Base-by-base conservation (phyloP, 768 basidiomycete species). In the Piloderma croceum region DNA sequence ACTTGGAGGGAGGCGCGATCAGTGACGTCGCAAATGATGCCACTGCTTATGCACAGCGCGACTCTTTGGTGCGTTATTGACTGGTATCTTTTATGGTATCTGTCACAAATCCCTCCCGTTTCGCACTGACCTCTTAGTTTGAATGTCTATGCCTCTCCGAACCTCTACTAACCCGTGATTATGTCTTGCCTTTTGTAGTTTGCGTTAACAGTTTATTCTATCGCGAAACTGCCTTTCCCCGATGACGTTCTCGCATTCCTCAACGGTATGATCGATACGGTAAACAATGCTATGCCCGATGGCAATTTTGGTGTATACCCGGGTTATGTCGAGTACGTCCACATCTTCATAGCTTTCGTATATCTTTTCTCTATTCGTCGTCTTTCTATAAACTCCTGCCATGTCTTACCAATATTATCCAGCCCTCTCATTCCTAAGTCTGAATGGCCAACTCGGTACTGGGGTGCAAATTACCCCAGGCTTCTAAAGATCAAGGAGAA, bases 261-360 rank as follows among this genome's bases (percentile, higher is more conserved):
- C 11, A 25, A 24, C 3, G 33, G 25, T 12, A 48, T 50, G 37
- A 47, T 35, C 40, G 38, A 36, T 21, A 27, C 31, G 3, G 33
- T 50, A 2, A 45, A 36, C 6, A 29, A 31, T 20, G 38, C 46
- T 9, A 45, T 50, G 46, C 49, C 49, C 10, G 49, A 46, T 7
- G 38, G 37, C 22, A n/a, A 35, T 15, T 47, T 50, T 15, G 49
- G 49, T 21, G 49, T 46, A 1, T 50, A 50, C 25, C 40, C 49
- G 4, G 49, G 46, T n/a, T 50, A 50, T 10, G 49, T 50, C 13
- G 49, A 48, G 49, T 50, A 34, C 24, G 49, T 47, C 25, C 6
- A n/a, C n/a, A n/a, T n/a, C n/a, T n/a, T n/a, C n/a, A n/a, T n/a
- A n/a, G n/a, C n/a, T n/a, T n/a, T n/a, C n/a, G n/a, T n/a, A n/a